A percentile compares a stretch with the other conserved stretches of the same genome.
These are phyloP conservation scores for Handroanthus guayacan DNA, from an alignment of 257 asterid genomes.

Conservation along the genomic window DNA sequence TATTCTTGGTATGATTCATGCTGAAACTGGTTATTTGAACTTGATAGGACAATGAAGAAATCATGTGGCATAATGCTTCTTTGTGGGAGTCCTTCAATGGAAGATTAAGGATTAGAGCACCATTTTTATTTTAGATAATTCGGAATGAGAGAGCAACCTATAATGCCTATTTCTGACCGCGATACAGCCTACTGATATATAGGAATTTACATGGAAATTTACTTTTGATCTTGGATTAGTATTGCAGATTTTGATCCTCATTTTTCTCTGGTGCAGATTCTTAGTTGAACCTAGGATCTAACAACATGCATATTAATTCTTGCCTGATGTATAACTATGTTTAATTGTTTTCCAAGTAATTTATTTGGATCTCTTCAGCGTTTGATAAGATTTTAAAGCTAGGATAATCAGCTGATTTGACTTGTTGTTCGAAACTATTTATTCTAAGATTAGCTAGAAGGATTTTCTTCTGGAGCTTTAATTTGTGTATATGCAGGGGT, in stretches of 20 bases:
- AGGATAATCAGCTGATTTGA: background rate
- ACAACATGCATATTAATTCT: slow-evolving; percentile 5
- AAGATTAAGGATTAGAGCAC: background rate
- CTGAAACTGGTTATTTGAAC: slow-evolving; percentile 35
- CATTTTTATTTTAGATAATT: background rate
- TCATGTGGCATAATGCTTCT: background rate
- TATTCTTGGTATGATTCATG: slow-evolving; percentile 24
- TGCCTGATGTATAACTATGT: background rate
- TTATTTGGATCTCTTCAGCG: background rate
- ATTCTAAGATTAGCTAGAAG: slow-evolving; percentile 8
- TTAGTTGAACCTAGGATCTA: slow-evolving; percentile 25
- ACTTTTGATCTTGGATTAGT: slow-evolving; percentile 20
- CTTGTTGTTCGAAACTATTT: slow-evolving; percentile 9
- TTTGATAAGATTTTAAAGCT: background rate
- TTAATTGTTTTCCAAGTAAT: slow-evolving; percentile 13
- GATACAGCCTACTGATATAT: background rate
- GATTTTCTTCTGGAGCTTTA: slow-evolving; percentile 18
- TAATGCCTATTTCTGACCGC: background rate
- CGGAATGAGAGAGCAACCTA: slow-evolving; percentile 2
- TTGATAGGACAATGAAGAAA: slow-evolving; percentile 56
- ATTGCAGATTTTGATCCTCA: slow-evolving; percentile 23
- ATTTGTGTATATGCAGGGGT: slow-evolving; percentile 48
- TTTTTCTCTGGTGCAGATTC: background rate
- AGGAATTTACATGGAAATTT: background rate
- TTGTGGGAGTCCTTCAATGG: background rate